Base-by-base conservation (phyloP, 139 green algal species). In the Chlorella sp. region DNA sequence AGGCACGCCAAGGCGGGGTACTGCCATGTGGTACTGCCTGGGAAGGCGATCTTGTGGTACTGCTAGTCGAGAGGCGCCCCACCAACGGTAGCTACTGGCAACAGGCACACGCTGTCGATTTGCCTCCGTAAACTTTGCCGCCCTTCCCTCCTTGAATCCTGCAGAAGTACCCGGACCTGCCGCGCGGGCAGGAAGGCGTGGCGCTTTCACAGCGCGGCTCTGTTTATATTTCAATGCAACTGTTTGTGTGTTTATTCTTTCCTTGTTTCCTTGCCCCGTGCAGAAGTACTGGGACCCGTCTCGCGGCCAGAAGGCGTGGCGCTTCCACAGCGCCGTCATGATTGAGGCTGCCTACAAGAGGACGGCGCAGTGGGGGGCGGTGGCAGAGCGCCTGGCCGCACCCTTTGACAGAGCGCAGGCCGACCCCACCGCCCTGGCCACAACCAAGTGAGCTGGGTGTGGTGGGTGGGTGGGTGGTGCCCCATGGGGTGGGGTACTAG, bases 281-380 rank as follows among this genome's bases (percentile, higher is more conserved):
- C 85, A 93, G 53, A 87, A 90, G 48, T 91, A 90, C 21, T 87
- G 75, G 79, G 57, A 77, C n/a, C 19, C 32, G n/a, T 28, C 26
- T 14, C 64, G 28, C 22, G 37, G 21, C 26, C 21, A 42, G 12
- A 32, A 14, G 26, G 57, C 87, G 22, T 91, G 88, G 80, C 81
- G 71, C 68, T 93, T 86, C 66, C 42, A 90, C 4, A 68, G 85
- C 0, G 73, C 86, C 0, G 14, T 39, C 0, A 75, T 48, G 42
- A 86, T 93, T 14, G 75, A 89, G 53, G 60, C 87, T 0, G 76
- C 75, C 64, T 93, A 81, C 85, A 84, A 80, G 32, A 30, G 36
- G 39, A 91, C 92, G 83, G 91, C 93, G 64, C 94, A 95, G 89
- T 91, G 94, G 37, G 53, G 12, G 30, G 39, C 30, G 2, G 39